phyloP scores from a whole-genome alignment of 169 alveolate genomes.

The Fabrea salina region DNA sequence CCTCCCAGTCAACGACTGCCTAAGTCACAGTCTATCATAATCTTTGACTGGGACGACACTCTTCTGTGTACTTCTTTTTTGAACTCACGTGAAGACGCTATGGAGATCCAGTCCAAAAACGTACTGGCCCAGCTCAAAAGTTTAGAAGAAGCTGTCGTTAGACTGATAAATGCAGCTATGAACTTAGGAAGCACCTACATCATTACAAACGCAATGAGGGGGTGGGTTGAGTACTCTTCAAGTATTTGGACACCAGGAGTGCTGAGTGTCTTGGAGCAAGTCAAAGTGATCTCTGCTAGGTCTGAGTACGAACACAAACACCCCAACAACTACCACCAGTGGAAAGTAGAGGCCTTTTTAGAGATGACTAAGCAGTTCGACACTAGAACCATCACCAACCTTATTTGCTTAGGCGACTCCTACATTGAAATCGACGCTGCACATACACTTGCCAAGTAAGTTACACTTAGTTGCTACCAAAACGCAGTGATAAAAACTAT shows the following conservation, averaged over 20 bases:
- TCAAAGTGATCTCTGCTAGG: conserved; percentile 90
- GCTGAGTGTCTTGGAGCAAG: conserved; percentile 40
- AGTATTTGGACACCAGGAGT: conserved; percentile 77
- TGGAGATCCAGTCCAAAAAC: background rate
- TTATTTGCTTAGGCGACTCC: conserved; percentile 92
- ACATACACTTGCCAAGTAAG: conserved; percentile 83
- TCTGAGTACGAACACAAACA: conserved; percentile 75
- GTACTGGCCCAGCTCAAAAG: conserved; percentile 33
- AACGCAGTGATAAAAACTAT: conserved; percentile 92
- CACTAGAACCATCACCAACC: conserved; percentile 85
- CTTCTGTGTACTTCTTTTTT: conserved; percentile 88
- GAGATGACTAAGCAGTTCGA: conserved; percentile 83
- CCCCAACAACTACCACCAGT: conserved; percentile 86
- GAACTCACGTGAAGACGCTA: conserved; percentile 46
- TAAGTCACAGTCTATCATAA: conserved; percentile 49
- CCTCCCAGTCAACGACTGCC: conserved; percentile 29
- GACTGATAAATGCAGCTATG: conserved; percentile 66
- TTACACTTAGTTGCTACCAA: background rate
- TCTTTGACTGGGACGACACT: conserved; percentile 97
- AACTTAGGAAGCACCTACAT: conserved; percentile 80
- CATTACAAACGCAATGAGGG: conserved; percentile 93
- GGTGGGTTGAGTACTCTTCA: conserved; percentile 93
- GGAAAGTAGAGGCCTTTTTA: conserved; percentile 90
- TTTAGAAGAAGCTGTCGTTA: conserved; percentile 30
- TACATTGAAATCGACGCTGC: conserved; percentile 94